These are phyloP conservation scores for Mycena rebaudengoi DNA, from an alignment of 768 basidiomycete species.

Conservation along the genomic window DNA sequence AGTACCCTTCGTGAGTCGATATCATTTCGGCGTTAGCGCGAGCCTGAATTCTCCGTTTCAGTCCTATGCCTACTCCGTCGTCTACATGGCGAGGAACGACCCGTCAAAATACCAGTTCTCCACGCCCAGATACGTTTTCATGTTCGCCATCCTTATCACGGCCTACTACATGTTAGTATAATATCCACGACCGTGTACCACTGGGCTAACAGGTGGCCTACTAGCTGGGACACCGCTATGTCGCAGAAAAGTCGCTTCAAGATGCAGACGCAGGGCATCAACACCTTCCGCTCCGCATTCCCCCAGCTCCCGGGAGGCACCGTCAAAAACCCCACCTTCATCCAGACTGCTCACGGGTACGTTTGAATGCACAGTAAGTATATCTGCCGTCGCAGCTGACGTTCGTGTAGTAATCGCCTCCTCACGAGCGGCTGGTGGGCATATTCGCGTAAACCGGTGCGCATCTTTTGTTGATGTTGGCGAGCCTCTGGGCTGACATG, in stretches of 20 bases:
- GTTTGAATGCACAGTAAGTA: conserved; percentile 14
- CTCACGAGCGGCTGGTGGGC: conserved; percentile 95
- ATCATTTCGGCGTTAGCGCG: background rate
- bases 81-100: conserved; percentile 97
- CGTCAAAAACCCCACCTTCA: conserved; percentile 86
- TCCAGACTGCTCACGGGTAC: conserved; percentile 94
- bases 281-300: conserved; percentile 88
- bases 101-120: conserved; percentile 89
- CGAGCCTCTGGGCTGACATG: background rate
- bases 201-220: conserved; percentile 3
- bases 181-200: background rate
- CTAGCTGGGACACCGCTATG: conserved; percentile 93
- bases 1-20: conserved; percentile 79
- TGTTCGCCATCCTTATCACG: conserved; percentile 80
- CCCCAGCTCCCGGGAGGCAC: conserved; percentile 89
- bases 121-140: conserved; percentile 71
- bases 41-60: conserved; percentile 35
- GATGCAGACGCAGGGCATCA: conserved; percentile 94
- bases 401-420: conserved; percentile 77
- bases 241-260: conserved; percentile 98
- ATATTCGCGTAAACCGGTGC: conserved; percentile 90
- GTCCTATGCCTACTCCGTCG: conserved; percentile 97
- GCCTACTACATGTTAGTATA: conserved; percentile 84
- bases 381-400: background rate
- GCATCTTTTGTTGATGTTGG: conserved; percentile 32